Evolutionary conservation across 1,139 yeast species (phyloP), one percentile per base, ranked within the genome.

Genomic region (Pichia cactophila): DNA sequence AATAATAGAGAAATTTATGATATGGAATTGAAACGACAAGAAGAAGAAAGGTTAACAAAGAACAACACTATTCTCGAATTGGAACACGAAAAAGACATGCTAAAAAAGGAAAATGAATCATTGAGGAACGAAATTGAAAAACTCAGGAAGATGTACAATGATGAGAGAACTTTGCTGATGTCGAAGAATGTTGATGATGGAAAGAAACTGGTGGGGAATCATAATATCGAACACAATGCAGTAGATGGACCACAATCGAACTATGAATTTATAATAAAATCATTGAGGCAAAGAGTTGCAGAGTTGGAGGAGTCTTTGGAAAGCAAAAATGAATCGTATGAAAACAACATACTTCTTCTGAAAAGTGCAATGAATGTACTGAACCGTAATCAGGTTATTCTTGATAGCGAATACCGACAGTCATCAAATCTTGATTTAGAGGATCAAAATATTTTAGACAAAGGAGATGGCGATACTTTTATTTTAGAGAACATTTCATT

Each of bases 401-500:
- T 40, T 31, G 23, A 41, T 26, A 36, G 37, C 6, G 39, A 42
- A 16, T 33, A 36, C 23, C 8, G 40, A 14, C 31, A 7, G 26
- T 28, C 23, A 2, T 14, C 20, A n/a, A 40, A 10, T 4, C 2
- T 16, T 26, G 42, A 40, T 28, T 31, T 20, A 11, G 44, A 33
- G 2, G 48, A 46, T 16, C 48, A 48, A 8, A 43, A 43, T 28
- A 33, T 46, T 4, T 10, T 35, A 5, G 52, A 46, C 28, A 36
- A 45, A 37, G 52, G 44, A 20, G 64, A 84, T 81, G 26, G 86
- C 84, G 46, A 80, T 71, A 41, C 72, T 62, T 53, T 69, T 66
- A 57, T 69, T 23, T 35, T 50, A 28, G 43, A 50, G 1, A 53
- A 53, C 37, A 16, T 53, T 3, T 48, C 54, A 2, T 53, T 53